A percentile compares a stretch with the other conserved stretches of the same genome.
These are phyloP conservation scores for Aspergillus saccharolyticus DNA, from an alignment of 495 filamentous ascomycete species.

Conservation along the genomic window DNA sequence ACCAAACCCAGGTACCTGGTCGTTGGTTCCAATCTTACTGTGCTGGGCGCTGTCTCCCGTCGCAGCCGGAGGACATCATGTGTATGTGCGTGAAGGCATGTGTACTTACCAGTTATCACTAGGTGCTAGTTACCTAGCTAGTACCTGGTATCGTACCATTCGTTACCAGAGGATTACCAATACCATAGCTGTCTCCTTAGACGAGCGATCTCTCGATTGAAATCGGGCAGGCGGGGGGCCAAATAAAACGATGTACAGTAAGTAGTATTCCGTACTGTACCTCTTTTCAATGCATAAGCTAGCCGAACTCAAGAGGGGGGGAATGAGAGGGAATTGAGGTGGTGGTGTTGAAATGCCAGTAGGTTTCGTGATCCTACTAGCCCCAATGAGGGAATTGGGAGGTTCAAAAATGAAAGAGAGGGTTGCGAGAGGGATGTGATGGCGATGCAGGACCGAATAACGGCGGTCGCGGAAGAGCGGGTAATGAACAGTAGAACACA, in stretches of 20 bases:
- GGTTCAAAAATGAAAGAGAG: not conserved
- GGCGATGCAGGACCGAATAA: not conserved
- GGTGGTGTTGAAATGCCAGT: not conserved
- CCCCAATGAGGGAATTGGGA: not conserved
- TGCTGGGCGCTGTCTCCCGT: not conserved
- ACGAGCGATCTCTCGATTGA: too few relatives aligned
- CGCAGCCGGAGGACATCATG: slow-evolving; percentile 12
- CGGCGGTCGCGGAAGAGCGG: not conserved
- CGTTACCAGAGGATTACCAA: too few relatives aligned
- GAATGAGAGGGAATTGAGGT: not conserved
- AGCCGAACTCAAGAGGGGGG: not conserved
- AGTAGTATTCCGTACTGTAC: too few relatives aligned
- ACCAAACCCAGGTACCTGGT: slow-evolving; percentile 20
- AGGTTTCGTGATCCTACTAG: not conserved
- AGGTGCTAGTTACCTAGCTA: too few relatives aligned
- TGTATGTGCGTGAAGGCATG: not conserved
- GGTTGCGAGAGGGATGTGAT: not conserved
- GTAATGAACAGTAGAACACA: not conserved
- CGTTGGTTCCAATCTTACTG: slow-evolving; percentile 9
- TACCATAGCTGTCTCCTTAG: too few relatives aligned
- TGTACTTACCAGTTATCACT: not conserved
- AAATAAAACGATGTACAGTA: too few relatives aligned
- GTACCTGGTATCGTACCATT: too few relatives aligned
- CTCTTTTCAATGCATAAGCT: not conserved
- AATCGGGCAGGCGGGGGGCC: too few relatives aligned